Evolutionary conservation across 108 stramenopile species (phyloP), one percentile per base, ranked within the genome.

Genomic region (Stephanodiscus triporus): DNA sequence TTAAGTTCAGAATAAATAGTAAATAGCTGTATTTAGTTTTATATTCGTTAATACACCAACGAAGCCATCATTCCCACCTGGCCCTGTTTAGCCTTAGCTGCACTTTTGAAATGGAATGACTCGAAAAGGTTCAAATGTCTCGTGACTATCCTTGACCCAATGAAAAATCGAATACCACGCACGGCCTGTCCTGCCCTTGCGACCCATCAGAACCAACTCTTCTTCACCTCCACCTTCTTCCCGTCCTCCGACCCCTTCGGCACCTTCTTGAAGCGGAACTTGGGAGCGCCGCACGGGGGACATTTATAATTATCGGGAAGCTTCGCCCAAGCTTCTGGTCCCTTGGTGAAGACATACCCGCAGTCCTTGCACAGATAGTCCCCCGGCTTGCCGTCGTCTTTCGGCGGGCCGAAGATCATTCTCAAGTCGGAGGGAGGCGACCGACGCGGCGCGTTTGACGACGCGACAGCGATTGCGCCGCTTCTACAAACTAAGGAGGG

Each of bases 281-380:
- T 94, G 8, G 80, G 79, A 14, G 90, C 85, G 20, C 93, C 93
- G 63, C 93, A 94, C 1, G 90, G 91, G 11, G 93, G 93, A 67
- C 93, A 94, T 19, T 48, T 69, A 27, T 77, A 89, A 30, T 82
- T 87, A 16, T 89, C 84, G 17, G 71, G 66, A 0, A 89, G 69
- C 20, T 84, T 84, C 4, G 87, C 89, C 93, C 93, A 94, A 24
- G 88, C 93, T 20, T 86, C 79, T 24, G 91, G 87, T 42, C 93
- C 93, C 65, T 94, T 91, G n/a, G 93, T 94, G 70, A 90, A 94
- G 6, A 94, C 89, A 67, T 91, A 94, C 14, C 91, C 91, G 43
- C 93, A 94, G 63, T 93, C 87, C 67, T 78, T 80, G 82, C 93
- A 94, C 7, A 91, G 75, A 55, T 94, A 94, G 66, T 91, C 90